Base-by-base conservation (phyloP, 306 rosid genomes). In the Hippophae rhamnoides region DNA sequence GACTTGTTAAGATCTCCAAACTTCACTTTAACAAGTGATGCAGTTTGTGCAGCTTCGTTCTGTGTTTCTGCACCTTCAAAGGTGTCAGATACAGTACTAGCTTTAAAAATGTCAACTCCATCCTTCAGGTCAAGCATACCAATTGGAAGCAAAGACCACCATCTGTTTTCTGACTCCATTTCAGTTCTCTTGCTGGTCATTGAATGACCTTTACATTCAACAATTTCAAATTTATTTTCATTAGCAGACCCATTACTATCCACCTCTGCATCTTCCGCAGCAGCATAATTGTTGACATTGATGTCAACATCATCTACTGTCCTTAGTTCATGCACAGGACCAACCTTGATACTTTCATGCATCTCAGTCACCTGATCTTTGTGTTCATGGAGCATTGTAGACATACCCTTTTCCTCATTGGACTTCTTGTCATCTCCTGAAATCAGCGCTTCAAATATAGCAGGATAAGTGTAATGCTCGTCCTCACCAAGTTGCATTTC, bases 381-480 rank as follows among this genome's bases (percentile, higher is more conserved):
- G 56, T 49, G 47, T 63, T 61, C 76, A 10, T 59, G 67, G 43
- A 54, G 53, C 10, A 60, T 61, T 43, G 48, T 56, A 56, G 54
- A 48, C 13, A 12, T 58, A 43, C 9, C 46, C 41, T 42, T 13
- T 48, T 60, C 25, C 58, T 57, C 67, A 54, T n/a, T 60, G 7
- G 18, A 26, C 25, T 53, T 27, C 47, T 14, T 47, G 56, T 48
- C 7, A 27, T 7, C 64, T 55, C 31, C 53, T 46, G 8, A 23
- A n/a, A 48, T 54, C 40, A 5, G 26, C 27, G 14, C 53, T 6
- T 43, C 14, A 8, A 41, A 60, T 10, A 31, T 26, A 12, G 47
- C 7, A 26, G 50, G 26, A 25, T 11, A 9, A 63, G 13, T 47
- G 6, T 50, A 51, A 50, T 68, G 55, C 47, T 31, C 61, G 10